Evolutionary conservation across 2,329 filamentous ascomycete species (phyloP), one percentile per base, ranked within the genome.

Genomic region (Dactylellina cionopaga): DNA sequence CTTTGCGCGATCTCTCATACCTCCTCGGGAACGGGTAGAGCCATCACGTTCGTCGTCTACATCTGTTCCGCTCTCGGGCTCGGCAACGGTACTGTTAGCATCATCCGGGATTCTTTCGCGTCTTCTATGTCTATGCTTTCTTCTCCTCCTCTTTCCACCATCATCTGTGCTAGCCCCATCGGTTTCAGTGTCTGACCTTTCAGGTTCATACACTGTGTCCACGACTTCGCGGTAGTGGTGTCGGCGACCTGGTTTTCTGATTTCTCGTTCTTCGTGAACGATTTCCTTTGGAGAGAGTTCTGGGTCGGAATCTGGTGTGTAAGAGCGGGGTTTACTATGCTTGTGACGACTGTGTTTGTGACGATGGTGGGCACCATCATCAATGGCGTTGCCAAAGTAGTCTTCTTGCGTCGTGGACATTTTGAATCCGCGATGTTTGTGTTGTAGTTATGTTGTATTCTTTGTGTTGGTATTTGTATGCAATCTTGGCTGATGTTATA

Each of bases 371-470:
- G 59, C 31, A 7, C 35, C 59, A 35, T 65, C 68, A 35, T 72
- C 46, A 24, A 72, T 43, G 19, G 59, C 35, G 11, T 46, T 46
- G 3, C 68, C 68, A 52, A 72, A 72, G 37, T 72, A 72, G 35
- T 72, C 68, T 55, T 72, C 68, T 31, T 72, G 68, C 4, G 68
- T 72, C 19, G 68, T 72, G 22, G 68, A 65, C 68, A 72, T 72
- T 22, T 24, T 71, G 52, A 31, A 17, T 24, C 29, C 15, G 13
- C 33, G n/a, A 15, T 33, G 10, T 43, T 13, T 27, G 3, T 35
- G 35, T 33, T 29, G 63, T 63, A 25, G 27, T 10, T 24, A 9
- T 47, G 58, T 56, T 33, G 29, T 54, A 33, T 41, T 46, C 29
- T 56, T 51, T 31, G 10, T n/a, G n/a, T n/a, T n/a, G n/a, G n/a